These are phyloP conservation scores for Juncus effusus DNA, from an alignment of 176 grass and related monocot genomes.

Conservation along the genomic window DNA sequence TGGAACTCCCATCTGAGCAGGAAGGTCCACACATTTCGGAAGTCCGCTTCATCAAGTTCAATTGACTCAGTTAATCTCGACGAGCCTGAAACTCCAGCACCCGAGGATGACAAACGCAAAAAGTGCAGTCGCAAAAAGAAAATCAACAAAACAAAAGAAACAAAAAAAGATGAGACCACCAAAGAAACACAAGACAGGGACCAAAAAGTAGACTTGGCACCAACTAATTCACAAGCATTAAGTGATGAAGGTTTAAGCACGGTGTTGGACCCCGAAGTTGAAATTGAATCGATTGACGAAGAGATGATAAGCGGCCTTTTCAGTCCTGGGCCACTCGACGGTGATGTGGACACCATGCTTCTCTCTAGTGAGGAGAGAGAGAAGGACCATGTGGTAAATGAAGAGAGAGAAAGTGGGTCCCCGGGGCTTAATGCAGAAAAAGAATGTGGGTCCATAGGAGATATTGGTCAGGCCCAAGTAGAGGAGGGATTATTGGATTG, in stretches of 20 bases:
- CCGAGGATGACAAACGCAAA: slow-evolving; percentile 27
- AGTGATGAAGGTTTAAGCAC: slow-evolving; percentile 46
- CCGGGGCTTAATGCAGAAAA: neutral
- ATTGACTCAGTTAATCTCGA: slow-evolving; percentile 35
- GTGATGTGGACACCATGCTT: slow-evolving; percentile 46
- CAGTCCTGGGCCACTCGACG: slow-evolving; percentile 19
- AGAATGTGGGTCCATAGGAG: neutral
- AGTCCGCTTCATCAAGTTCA: slow-evolving; percentile 10
- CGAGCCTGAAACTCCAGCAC: slow-evolving; percentile 21
- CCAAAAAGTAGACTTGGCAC: slow-evolving; percentile 6
- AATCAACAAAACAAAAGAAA: neutral
- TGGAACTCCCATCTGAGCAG: slow-evolving; percentile 96
- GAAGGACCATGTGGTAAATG: neutral
- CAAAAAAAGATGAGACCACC: neutral
- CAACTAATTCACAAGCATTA: slow-evolving; percentile 7
- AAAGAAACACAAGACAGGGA: slow-evolving; percentile 3
- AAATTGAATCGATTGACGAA: slow-evolving; percentile 25
- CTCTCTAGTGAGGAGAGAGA: neutral
- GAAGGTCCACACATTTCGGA: slow-evolving; percentile 50
- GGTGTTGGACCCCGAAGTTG: slow-evolving; percentile 52
- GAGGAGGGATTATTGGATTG: slow-evolving; percentile 50
- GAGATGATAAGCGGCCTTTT: slow-evolving; percentile 18
- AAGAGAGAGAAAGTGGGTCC: slow-evolving; percentile 11
- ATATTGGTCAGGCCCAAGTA: slow-evolving; percentile 14
- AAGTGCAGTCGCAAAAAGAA: slow-evolving; percentile 35